These are phyloP conservation scores for Arxiozyma slooffiae DNA, from an alignment of 1,139 yeast species.

Conservation along the genomic window DNA sequence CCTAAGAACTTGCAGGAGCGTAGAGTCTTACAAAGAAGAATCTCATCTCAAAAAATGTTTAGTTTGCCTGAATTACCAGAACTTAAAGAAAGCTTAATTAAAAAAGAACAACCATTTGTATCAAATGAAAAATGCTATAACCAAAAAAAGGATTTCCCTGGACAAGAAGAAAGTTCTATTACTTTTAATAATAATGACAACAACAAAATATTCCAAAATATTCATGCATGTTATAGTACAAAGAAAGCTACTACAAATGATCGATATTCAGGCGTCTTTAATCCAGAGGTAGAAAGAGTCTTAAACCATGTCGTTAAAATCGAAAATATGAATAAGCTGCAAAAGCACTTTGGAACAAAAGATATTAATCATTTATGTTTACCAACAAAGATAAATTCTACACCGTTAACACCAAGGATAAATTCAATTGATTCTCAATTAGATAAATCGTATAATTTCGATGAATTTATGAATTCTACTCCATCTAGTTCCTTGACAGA, in stretches of 20 bases:
- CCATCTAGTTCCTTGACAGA: slow-evolving; percentile 20
- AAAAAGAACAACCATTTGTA: background rate
- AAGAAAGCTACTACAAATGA: background rate
- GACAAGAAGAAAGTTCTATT: background rate
- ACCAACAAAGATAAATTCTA: background rate
- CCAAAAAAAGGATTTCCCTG: background rate
- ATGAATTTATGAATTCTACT: slow-evolving; percentile 12
- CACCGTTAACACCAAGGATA: background rate
- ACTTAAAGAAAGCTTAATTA: background rate
- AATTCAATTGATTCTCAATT: slow-evolving; percentile 1
- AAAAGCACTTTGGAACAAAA: background rate
- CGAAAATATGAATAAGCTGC: slow-evolving; percentile 7
- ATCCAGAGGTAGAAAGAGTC: slow-evolving; percentile 12
- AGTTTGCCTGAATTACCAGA: background rate
- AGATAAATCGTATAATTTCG: slow-evolving; percentile 1
- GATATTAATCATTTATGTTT: background rate
- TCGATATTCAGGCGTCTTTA: background rate
- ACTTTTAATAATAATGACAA: slow-evolving; percentile 11
- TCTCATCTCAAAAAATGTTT: background rate
- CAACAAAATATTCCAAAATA: slow-evolving; percentile 23
- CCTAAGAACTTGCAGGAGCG: slow-evolving; percentile 1
- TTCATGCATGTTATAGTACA: slow-evolving; percentile 18
- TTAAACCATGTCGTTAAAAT: slow-evolving; percentile 14
- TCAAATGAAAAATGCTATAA: background rate
- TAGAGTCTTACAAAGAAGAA: slow-evolving; percentile 6